A percentile compares a stretch with the other conserved stretches of the same genome.
Conservation (phyloP, 2,329 filamentous ascomycete genomes). For the Lasiodiplodia hormozganensis region DNA sequence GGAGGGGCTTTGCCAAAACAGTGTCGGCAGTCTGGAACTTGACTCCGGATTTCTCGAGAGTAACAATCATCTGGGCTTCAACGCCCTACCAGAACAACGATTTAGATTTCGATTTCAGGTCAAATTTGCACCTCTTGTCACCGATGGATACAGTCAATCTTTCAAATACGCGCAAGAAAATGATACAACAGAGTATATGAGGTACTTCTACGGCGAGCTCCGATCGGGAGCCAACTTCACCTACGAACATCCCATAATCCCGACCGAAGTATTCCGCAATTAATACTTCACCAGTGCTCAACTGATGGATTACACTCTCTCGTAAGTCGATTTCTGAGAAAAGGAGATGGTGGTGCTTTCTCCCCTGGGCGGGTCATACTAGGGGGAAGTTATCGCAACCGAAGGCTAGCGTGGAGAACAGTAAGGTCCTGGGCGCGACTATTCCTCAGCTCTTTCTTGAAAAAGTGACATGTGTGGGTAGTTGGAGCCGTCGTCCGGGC, state of each 20-base stretch:
- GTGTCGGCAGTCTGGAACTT: slow-evolving; percentile 33
- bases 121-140: background rate
- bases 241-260: background rate
- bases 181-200: background rate
- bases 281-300: background rate
- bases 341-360: too few relatives aligned
- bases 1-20: slow-evolving; percentile 32
- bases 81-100: slow-evolving; percentile 33
- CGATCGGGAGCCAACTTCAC: background rate
- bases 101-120: slow-evolving; percentile 25
- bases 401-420: too few relatives aligned
- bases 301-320: background rate
- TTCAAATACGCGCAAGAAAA: background rate
- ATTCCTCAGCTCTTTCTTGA: too few relatives aligned
- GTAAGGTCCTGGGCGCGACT: too few relatives aligned
- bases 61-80: slow-evolving; percentile 36
- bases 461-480: too few relatives aligned
- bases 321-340: background rate
- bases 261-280: background rate
- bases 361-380: too few relatives aligned
- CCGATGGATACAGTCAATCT: too few relatives aligned
- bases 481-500: too few relatives aligned
- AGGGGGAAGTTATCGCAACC: too few relatives aligned
- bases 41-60: slow-evolving; percentile 38
- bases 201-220: slow-evolving; percentile 23